A percentile compares a stretch with the other conserved stretches of the same genome.
These are phyloP conservation scores for Lagenidium giganteum DNA, from an alignment of 352 stramenopile species.

Conservation along the genomic window DNA sequence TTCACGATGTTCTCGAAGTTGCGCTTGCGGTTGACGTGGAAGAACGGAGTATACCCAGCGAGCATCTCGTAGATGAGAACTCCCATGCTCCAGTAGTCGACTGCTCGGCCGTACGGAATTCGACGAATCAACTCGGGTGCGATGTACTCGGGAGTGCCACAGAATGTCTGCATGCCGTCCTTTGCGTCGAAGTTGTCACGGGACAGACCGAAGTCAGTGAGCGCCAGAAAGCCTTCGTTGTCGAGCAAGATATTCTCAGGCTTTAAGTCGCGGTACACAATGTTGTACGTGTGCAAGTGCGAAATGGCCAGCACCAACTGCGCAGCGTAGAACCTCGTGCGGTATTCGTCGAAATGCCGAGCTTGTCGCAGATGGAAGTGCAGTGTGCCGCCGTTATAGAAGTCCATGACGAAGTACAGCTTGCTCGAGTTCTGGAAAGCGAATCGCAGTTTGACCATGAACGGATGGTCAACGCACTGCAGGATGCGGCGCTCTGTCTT, in stretches of 20 bases:
- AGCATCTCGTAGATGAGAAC: slow-evolving; percentile 86
- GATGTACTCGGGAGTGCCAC: slow-evolving; percentile 83
- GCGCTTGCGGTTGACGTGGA: slow-evolving; percentile 66
- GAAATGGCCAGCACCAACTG: slow-evolving; percentile 78
- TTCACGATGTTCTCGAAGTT: slow-evolving; percentile 89
- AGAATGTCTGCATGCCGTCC: slow-evolving; percentile 77
- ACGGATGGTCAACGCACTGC: slow-evolving; percentile 80
- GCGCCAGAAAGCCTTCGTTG: slow-evolving; percentile 74
- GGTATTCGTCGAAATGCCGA: slow-evolving; percentile 61
- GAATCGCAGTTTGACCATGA: slow-evolving; percentile 83
- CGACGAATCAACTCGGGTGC: slow-evolving; percentile 73
- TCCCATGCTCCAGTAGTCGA: slow-evolving; percentile 88
- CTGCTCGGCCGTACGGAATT: slow-evolving; percentile 64
- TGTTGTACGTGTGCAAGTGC: slow-evolving; percentile 81
- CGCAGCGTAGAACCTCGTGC: slow-evolving; percentile 73
- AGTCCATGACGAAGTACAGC: slow-evolving; percentile 89
- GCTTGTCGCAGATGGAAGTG: slow-evolving; percentile 76
- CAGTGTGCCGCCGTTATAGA: slow-evolving; percentile 82
- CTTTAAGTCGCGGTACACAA: slow-evolving; percentile 86
- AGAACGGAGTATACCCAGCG: slow-evolving; percentile 74
- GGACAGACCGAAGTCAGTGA: slow-evolving; percentile 88
- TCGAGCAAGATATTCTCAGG: slow-evolving; percentile 86
- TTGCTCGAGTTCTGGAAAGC: slow-evolving; percentile 83
- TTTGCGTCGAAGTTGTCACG: slow-evolving; percentile 75
- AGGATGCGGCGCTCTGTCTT: slow-evolving; percentile 88